Evolutionary conservation across 345 rosid genomes (phyloP).

Genomic region (Corymbia maculata): DNA sequence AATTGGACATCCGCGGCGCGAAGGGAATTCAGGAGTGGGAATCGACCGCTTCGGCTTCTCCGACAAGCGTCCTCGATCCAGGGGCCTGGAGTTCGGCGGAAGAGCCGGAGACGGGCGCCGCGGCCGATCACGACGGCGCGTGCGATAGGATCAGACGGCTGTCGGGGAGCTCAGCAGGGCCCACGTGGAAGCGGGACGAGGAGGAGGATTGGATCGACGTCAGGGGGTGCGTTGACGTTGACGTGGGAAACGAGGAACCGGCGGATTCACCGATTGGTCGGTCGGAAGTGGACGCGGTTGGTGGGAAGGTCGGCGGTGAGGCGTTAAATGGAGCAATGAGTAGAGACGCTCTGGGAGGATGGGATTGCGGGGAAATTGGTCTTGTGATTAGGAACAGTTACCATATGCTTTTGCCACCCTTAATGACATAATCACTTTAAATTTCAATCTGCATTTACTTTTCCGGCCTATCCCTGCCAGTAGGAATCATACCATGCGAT

Average conservation of each 20-base stretch:
- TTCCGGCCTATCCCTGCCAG: neutral
- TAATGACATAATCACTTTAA: neutral
- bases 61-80: slow-evolving; percentile 68
- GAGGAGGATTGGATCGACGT: slow-evolving; percentile 42
- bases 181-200: slow-evolving; percentile 28
- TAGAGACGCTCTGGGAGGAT: neutral
- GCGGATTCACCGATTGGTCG: neutral
- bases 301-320: neutral
- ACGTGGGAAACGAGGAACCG: neutral
- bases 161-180: slow-evolving; percentile 10
- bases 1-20: neutral
- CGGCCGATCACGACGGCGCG: slow-evolving; percentile 6
- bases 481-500: neutral
- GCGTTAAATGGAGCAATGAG: neutral
- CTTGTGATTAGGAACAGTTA: neutral
- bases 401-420: neutral
- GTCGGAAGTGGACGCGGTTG: neutral
- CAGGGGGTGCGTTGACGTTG: slow-evolving; percentile 5
- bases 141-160: slow-evolving; percentile 33
- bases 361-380: neutral
- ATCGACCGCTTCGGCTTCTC: slow-evolving; percentile 23
- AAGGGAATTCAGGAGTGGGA: slow-evolving; percentile 24
- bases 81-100: slow-evolving; percentile 44
- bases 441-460: neutral
- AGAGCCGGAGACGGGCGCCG: slow-evolving; percentile 11